phyloP scores from a whole-genome alignment of 2,329 filamentous ascomycete genomes.

The Neonectria faginata region DNA sequence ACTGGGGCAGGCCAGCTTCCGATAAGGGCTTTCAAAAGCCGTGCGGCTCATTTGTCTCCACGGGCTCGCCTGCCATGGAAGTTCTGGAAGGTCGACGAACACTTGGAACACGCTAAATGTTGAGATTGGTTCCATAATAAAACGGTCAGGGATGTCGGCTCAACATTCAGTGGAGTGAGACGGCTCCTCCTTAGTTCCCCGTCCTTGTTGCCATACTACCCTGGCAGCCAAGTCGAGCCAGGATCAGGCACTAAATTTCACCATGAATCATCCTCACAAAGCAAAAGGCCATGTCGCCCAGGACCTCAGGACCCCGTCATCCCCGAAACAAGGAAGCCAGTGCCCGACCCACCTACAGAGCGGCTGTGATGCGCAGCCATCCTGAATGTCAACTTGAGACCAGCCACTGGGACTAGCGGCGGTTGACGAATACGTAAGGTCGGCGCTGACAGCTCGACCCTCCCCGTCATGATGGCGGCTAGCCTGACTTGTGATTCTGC shows the following conservation, averaged over 20 bases:
- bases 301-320: conserved; percentile 23
- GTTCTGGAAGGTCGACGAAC: conserved; percentile 46
- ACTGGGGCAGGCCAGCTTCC: conserved; percentile 24
- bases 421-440: conserved; percentile 24
- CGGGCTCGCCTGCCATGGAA: conserved; percentile 41
- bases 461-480: conserved; percentile 24
- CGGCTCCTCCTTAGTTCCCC: conserved; percentile 25
- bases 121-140: conserved; percentile 46
- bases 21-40: conserved; percentile 37
- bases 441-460: conserved; percentile 24
- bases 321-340: conserved; percentile 32
- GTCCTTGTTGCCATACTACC: conserved; percentile 32
- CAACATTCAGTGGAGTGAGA: conserved; percentile 45
- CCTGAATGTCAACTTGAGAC: conserved; percentile 42
- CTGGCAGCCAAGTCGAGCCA: conserved; percentile 35
- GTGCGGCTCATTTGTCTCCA: conserved; percentile 42
- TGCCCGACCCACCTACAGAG: conserved; percentile 28
- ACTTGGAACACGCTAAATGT: conserved; percentile 47
- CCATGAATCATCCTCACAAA: conserved; percentile 33
- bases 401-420: conserved; percentile 34
- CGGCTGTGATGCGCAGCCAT: conserved; percentile 35
- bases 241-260: conserved; percentile 33
- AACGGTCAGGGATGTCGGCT: conserved; percentile 38
- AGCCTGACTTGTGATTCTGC: conserved; percentile 32
- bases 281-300: conserved; percentile 25